Evolutionary conservation across 768 basidiomycete genomes (phyloP), one percentile per base, ranked within the genome.

Genomic region (Russula lepida): DNA sequence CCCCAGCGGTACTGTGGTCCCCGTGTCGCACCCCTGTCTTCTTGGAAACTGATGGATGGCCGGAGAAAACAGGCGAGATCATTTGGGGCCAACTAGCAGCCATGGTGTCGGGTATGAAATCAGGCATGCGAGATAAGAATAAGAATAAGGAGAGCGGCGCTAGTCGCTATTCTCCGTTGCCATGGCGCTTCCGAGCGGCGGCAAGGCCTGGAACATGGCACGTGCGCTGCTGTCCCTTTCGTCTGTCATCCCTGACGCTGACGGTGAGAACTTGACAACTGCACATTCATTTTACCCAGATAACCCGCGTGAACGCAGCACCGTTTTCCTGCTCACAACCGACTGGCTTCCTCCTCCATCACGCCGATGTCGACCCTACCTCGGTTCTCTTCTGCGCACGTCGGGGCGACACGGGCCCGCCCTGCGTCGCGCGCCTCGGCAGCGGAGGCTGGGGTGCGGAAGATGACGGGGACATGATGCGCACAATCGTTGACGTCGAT

Each of bases 131-230:
- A 25, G 65, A 64, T 15, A 25, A 28, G 13, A 44, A 56, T 21
- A 25, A 57, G 21, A 63, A 64, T 15, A 25, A 28, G 13, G 50
- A 56, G 27, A 25, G 21, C 3, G 1, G 33, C 30, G 17, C 12
- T 13, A 13, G 47, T 13, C 33, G 28, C n/a, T 41, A 1, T 35
- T 13, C 8, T 44, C n/a, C 46, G 48, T 60, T 37, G 13, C 53
- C 59, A 57, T 64, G 63, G 63, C 48, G 53, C 5, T 66, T 66
- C 32, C 55, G 65, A 27, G 59, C 56, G 1, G 65, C 63, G 4
- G 65, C 63, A 11, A 56, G 59, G n/a, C 58, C 58, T 21, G 63
- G 65, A 17, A 47, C 4, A n/a, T 66, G 65, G 65, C 63, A 58
- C n/a, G 65, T 60, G 48, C 47, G 63, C 21, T 21, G 8, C 17